Base-by-base conservation (phyloP, 202 grass and related monocot species). In the Schoenoplectus tabernaemontani region DNA sequence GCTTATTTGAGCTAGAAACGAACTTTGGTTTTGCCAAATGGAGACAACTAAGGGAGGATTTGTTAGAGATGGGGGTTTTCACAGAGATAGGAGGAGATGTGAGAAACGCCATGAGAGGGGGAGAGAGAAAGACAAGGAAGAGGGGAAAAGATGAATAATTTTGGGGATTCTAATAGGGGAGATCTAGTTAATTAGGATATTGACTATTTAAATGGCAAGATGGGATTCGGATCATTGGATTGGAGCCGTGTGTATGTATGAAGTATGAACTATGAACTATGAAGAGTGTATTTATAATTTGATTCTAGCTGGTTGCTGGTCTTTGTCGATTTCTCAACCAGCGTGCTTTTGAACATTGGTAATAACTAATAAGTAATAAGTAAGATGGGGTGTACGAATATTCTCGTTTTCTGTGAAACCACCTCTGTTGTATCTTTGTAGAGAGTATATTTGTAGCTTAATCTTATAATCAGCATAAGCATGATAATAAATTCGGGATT, bases 31-130 rank as follows among this genome's bases (percentile, higher is more conserved):
- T 60, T 46, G 51, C 17, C 8, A 36, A 32, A 59, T 16, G 61
- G 63, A 37, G 63, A 12, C 36, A 66, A 76, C 34, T 41, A 23
- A 50, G 19, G 24, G 19, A 59, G 57, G 37, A 20, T 57, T 12
- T 74, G 54, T 51, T 63, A 4, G 84, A 85, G 78, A 9, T 57
- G 34, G 44, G 48, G 78, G 59, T 43, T 48, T 43, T 76, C 9
- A 85, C 30, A 28, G 65, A 53, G 17, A 85, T 34, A 10, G 59
- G 70, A 8, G 64, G 54, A n/a, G 78, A 62, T 76, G 77, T 32
- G 66, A 85, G 84, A 64, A 78, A 64, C 23, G 84, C 84, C 84
- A 85, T 85, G 39, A 54, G 53, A 67, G 44, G 36, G 42, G 8
- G 30, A 20, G 46, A 59, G 80, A 51, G n/a, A n/a, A n/a, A n/a